phyloP scores from a whole-genome alignment of 352 stramenopile genomes.

The Phytophthora crassamura region DNA sequence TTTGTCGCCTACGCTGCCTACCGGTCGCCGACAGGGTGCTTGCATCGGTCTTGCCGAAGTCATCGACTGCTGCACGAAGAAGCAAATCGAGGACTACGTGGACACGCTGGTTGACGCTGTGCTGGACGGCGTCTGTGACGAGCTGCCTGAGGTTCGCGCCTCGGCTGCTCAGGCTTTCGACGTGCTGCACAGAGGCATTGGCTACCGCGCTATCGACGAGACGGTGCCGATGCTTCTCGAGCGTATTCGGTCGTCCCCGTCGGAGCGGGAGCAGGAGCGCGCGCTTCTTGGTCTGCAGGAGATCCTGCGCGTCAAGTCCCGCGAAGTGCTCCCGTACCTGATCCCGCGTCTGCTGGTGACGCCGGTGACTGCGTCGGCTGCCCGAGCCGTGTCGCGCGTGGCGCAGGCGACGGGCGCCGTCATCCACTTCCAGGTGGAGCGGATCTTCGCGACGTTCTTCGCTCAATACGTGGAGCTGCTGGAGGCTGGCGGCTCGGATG shows the following conservation, averaged over 20 bases:
- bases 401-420: slow-evolving; percentile 93
- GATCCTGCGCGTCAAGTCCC: slow-evolving; percentile 96
- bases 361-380: slow-evolving; percentile 91
- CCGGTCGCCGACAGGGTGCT: slow-evolving; percentile 91
- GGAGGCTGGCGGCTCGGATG: slow-evolving; percentile 25
- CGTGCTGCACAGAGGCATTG: slow-evolving; percentile 96
- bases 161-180: slow-evolving; percentile 98
- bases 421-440: slow-evolving; percentile 96
- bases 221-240: slow-evolving; percentile 97
- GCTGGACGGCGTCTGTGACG: slow-evolving; percentile 98
- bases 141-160: slow-evolving; percentile 85
- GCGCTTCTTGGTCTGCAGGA: slow-evolving; percentile 98
- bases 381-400: slow-evolving; percentile 93
- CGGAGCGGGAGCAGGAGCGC: slow-evolving; percentile 67
- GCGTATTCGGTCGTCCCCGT: slow-evolving; percentile 82
- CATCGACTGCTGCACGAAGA: slow-evolving; percentile 96
- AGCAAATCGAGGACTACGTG: slow-evolving; percentile 97
- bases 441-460: slow-evolving; percentile 92
- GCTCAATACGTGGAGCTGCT: slow-evolving; percentile 68
- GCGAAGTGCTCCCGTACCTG: slow-evolving; percentile 97
- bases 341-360: slow-evolving; percentile 95
- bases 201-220: slow-evolving; percentile 96
- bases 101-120: slow-evolving; percentile 97
- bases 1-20: slow-evolving; percentile 76
- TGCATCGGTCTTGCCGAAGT: slow-evolving; percentile 99